A percentile compares a stretch with the other conserved stretches of the same genome.
These are phyloP conservation scores for Claviceps africana DNA, from an alignment of 2,329 filamentous ascomycete species.

Conservation along the genomic window DNA sequence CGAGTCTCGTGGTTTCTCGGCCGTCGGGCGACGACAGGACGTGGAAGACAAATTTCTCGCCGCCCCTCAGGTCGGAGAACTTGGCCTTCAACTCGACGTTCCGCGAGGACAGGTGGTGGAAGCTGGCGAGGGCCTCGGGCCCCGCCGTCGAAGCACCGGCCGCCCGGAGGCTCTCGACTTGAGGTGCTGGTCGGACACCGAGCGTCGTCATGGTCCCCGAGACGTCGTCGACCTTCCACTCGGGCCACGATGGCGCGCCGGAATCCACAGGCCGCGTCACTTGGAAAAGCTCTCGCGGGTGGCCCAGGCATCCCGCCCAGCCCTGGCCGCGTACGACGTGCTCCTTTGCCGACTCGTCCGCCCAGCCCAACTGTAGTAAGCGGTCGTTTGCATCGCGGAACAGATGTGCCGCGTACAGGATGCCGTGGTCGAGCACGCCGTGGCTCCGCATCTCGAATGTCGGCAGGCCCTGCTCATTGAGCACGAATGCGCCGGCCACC, in stretches of 20 bases:
- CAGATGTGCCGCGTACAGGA: slow-evolving; percentile 12
- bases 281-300: slow-evolving; percentile 7
- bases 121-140: neutral
- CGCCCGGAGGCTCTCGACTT: slow-evolving; percentile 3
- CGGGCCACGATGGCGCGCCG: neutral
- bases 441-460: slow-evolving; percentile 5
- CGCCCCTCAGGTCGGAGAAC: slow-evolving; percentile 1
- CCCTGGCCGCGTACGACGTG: slow-evolving; percentile 6
- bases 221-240: slow-evolving; percentile 7
- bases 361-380: slow-evolving; percentile 10
- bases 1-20: slow-evolving; percentile 7
- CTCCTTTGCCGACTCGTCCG: slow-evolving; percentile 8
- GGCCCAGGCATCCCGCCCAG: slow-evolving; percentile 9
- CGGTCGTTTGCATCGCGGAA: slow-evolving; percentile 9
- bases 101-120: neutral
- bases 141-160: neutral
- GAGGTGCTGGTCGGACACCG: slow-evolving; percentile 8
- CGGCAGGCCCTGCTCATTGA: slow-evolving; percentile 1
- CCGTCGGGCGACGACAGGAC: slow-evolving; percentile 4
- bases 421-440: slow-evolving; percentile 10
- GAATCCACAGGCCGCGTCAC: neutral
- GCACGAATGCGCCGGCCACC: slow-evolving; percentile 4
- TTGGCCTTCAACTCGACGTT: slow-evolving; percentile 5
- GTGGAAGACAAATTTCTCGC: slow-evolving; percentile 4
- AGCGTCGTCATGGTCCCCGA: slow-evolving; percentile 7